Conservation (phyloP, 352 stramenopile species). For the Plasmopara halstedii region DNA sequence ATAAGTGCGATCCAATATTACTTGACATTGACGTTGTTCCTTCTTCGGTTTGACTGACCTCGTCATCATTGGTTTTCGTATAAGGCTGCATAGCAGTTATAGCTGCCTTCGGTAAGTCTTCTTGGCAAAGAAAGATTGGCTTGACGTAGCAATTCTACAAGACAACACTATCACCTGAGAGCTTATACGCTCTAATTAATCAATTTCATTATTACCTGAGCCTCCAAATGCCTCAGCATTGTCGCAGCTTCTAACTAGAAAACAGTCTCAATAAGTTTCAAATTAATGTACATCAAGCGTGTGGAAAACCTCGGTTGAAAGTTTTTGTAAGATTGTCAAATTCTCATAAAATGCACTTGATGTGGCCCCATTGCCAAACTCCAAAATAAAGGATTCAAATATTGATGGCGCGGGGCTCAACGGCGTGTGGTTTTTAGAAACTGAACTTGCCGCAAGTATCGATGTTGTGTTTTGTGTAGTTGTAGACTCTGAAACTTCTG, state of each 20-base stretch:
- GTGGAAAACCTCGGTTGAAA: conserved; percentile 27
- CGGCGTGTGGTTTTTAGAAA: conserved; percentile 5
- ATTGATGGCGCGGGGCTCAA: conserved; percentile 35
- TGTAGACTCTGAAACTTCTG: background rate
- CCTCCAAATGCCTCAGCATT: conserved; percentile 6
- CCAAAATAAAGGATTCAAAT: conserved; percentile 43
- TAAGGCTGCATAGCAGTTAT: background rate
- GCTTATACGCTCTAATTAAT: background rate
- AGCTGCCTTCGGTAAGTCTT: conserved; percentile 4
- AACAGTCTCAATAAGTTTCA: background rate
- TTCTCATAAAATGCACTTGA: conserved; percentile 32
- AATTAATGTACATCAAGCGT: background rate
- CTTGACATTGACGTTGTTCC: background rate
- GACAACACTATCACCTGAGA: background rate
- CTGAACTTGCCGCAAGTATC: background rate
- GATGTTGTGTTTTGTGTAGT: background rate
- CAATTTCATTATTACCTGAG: conserved; percentile 6
- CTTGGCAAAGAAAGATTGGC: conserved; percentile 26
- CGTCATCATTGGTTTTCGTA: background rate
- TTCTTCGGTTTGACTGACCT: background rate
- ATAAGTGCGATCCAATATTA: background rate
- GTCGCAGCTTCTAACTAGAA: conserved; percentile 11
- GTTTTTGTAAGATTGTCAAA: conserved; percentile 27
- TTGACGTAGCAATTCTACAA: conserved; percentile 24
- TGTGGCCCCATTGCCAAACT: conserved; percentile 21